Conservation (phyloP, 768 basidiomycete genomes). For the Tricholoma saponaceum region DNA sequence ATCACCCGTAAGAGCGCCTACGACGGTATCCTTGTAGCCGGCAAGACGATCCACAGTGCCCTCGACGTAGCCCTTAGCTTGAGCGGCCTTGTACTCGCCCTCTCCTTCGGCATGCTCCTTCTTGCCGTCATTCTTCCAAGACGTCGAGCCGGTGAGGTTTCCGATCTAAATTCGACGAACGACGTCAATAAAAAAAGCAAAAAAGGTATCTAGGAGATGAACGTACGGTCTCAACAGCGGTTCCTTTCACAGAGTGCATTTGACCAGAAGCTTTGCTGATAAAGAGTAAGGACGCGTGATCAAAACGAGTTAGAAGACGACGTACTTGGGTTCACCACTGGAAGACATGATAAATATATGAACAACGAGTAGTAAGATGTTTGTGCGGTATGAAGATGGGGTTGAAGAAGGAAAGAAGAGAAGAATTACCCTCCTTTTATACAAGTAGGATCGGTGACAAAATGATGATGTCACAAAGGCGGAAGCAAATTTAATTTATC, state of each 20-base stretch:
- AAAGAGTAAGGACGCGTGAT: neutral
- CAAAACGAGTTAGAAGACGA: neutral
- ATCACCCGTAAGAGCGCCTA: constrained; percentile 52
- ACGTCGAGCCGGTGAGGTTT: constrained; percentile 40
- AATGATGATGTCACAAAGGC: neutral
- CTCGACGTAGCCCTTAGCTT: constrained; percentile 47
- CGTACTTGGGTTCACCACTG: constrained; percentile 17
- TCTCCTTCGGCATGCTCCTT: constrained; percentile 51
- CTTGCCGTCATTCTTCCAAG: constrained; percentile 46
- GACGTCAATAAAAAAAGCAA: neutral
- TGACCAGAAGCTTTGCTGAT: constrained; percentile 39
- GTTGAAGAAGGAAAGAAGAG: neutral
- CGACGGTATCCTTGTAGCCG: constrained; percentile 45
- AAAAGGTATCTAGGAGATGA: neutral
- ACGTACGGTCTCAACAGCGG: constrained; percentile 21
- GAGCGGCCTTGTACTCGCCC: constrained; percentile 44
- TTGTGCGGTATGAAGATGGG: neutral
- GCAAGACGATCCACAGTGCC: constrained; percentile 39
- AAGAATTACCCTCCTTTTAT: neutral
- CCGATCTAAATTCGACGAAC: constrained; percentile 26
- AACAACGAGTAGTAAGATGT: too few species aligned
- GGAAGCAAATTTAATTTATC: neutral
- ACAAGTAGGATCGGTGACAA: neutral
- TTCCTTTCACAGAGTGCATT: constrained; percentile 40
- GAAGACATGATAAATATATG: constrained; percentile 14